A percentile compares a stretch with the other conserved stretches of the same genome.
phyloP scores from a whole-genome alignment of 129 eudicot species.

The Cynara cardunculus region DNA sequence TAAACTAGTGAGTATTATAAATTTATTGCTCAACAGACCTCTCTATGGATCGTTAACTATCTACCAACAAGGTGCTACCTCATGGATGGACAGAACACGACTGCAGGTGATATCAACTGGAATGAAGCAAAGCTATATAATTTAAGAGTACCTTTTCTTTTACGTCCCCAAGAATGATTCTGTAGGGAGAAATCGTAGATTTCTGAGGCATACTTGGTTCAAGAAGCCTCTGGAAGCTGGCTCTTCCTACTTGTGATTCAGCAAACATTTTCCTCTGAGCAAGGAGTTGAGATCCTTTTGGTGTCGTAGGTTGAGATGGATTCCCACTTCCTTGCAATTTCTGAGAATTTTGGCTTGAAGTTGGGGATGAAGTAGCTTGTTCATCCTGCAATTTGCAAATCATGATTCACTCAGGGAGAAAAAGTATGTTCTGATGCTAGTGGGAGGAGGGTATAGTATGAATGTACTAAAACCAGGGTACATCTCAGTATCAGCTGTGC shows the following conservation, averaged over 20 bases:
- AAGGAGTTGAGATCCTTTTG: constrained; percentile 34
- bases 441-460: neutral
- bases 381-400: constrained; percentile 44
- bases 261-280: constrained; percentile 46
- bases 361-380: constrained; percentile 26
- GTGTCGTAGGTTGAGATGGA: constrained; percentile 29
- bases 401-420: neutral
- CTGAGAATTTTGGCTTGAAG: constrained; percentile 17
- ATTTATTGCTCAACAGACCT: neutral
- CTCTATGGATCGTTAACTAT: neutral
- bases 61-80: neutral
- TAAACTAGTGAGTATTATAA: neutral
- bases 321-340: constrained; percentile 39
- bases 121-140: neutral
- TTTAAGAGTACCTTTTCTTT: constrained; percentile 72
- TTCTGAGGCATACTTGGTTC: constrained; percentile 78
- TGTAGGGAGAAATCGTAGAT: constrained; percentile 85
- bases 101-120: neutral
- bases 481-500: neutral
- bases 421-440: neutral
- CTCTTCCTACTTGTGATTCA: constrained; percentile 68
- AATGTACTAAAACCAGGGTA: neutral
- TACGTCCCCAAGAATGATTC: constrained; percentile 83
- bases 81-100: neutral
- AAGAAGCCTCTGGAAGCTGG: constrained; percentile 83